Evolutionary conservation across 108 stramenopile genomes (phyloP).

Genomic region (Cylindrotheca closterium): DNA sequence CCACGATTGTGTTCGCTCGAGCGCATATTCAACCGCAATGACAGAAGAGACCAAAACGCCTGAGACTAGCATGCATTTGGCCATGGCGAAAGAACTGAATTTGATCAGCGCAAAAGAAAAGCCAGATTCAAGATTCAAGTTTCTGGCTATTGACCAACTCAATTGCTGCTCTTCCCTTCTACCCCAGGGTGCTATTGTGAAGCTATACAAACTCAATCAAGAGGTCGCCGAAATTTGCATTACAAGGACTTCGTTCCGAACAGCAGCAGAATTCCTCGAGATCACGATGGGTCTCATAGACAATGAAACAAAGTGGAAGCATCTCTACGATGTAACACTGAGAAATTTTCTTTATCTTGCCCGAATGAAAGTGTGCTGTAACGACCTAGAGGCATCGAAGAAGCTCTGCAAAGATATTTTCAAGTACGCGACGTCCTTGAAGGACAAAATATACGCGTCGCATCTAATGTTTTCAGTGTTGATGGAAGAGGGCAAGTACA

Average conservation of each 20-base stretch:
- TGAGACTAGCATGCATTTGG: background rate
- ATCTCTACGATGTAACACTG: conserved; percentile 7
- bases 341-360: conserved; percentile 23
- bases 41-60: background rate
- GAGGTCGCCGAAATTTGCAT: conserved; percentile 29
- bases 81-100: conserved; percentile 24
- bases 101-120: conserved; percentile 5
- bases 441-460: conserved; percentile 20
- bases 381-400: background rate
- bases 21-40: conserved; percentile 7
- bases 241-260: conserved; percentile 15
- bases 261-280: conserved; percentile 17
- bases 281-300: conserved; percentile 5
- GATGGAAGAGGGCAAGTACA: conserved; percentile 13
- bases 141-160: conserved; percentile 21
- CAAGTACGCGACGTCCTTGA: conserved; percentile 14
- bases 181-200: conserved; percentile 1
- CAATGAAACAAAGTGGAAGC: conserved; percentile 2
- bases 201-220: conserved; percentile 18
- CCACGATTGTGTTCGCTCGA: conserved; percentile 8
- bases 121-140: conserved; percentile 19
- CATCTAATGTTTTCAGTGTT: conserved; percentile 8
- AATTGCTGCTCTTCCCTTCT: background rate
- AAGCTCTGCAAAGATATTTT: conserved; percentile 10
- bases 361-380: conserved; percentile 20